phyloP scores from a whole-genome alignment of 495 filamentous ascomycete species.

The Neurospora pannonica region DNA sequence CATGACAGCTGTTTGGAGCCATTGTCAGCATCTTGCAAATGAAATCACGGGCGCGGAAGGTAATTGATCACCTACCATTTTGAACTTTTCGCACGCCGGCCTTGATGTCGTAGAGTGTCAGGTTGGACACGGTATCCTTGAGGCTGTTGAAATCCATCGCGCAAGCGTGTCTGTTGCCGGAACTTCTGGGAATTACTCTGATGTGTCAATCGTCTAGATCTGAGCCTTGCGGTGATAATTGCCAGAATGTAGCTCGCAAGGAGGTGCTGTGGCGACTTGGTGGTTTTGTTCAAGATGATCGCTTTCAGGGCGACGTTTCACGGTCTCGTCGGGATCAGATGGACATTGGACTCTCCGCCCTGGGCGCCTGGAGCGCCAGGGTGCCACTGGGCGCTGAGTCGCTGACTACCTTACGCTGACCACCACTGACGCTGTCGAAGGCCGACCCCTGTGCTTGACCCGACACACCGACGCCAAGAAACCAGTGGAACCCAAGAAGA shows the following conservation, averaged over 20 bases:
- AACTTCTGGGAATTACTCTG: background rate
- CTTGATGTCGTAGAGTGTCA: constrained; percentile 95
- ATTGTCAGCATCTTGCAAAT: constrained; percentile 5
- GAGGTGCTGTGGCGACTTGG: background rate
- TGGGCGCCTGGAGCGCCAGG: background rate
- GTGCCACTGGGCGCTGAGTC: background rate
- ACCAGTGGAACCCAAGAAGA: background rate
- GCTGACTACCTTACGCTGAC: background rate
- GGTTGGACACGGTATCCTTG: constrained; percentile 82
- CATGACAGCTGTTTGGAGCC: constrained; percentile 67
- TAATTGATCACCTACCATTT: constrained; percentile 66
- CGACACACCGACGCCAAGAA: background rate
- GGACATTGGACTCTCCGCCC: background rate
- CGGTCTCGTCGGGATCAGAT: background rate
- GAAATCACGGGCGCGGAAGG: background rate
- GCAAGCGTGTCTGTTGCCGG: background rate
- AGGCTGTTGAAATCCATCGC: constrained; percentile 78
- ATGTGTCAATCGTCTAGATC: background rate
- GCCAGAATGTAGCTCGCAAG: background rate
- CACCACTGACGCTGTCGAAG: background rate
- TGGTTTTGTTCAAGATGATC: background rate
- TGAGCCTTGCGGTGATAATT: background rate
- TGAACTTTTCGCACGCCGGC: constrained; percentile 95
- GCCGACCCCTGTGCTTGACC: background rate
- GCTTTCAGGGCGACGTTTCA: background rate